A percentile compares a stretch with the other conserved stretches of the same genome.
These are phyloP conservation scores for Rhodosporidiobolus sp. DNA, from an alignment of 768 basidiomycete species.

Conservation along the genomic window DNA sequence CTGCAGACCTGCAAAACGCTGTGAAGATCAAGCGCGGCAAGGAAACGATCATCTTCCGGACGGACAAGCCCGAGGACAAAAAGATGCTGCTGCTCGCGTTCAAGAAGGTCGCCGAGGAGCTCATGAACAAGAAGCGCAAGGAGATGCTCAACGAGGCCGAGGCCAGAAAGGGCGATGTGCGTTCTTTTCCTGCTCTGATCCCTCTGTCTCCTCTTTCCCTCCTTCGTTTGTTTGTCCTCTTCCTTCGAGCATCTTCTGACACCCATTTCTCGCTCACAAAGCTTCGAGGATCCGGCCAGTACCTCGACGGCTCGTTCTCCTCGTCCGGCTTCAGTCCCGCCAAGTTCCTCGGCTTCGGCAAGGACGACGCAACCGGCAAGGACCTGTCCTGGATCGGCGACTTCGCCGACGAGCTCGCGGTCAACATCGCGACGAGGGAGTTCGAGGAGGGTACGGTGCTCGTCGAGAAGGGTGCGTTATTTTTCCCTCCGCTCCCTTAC, in stretches of 20 bases:
- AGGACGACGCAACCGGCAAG: conserved; percentile 71
- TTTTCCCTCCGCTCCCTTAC: neutral
- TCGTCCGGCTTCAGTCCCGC: conserved; percentile 31
- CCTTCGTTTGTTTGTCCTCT: neutral
- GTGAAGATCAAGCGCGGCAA: conserved; percentile 92
- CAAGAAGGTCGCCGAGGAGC: conserved; percentile 87
- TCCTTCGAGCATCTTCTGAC: neutral
- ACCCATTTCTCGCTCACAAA: conserved; percentile 1
- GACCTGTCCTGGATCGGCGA: conserved; percentile 85
- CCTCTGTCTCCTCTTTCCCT: neutral
- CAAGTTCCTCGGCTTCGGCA: conserved; percentile 45
- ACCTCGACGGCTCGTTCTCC: conserved; percentile 33
- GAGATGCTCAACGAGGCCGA: conserved; percentile 64
- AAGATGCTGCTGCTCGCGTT: conserved; percentile 78
- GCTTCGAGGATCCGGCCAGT: conserved; percentile 19
- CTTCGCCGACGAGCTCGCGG: conserved; percentile 84
- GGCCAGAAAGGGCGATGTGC: conserved; percentile 59
- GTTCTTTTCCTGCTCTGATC: too few species aligned
- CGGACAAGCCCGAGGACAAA: conserved; percentile 77
- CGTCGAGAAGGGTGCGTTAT: conserved; percentile 68
- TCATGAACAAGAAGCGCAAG: conserved; percentile 79
- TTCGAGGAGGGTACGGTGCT: conserved; percentile 84
- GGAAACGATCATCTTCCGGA: conserved; percentile 90
- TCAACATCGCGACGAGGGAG: conserved; percentile 80
- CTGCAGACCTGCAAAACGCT: conserved; percentile 77